These are phyloP conservation scores for Bruguiera gymnorhiza DNA, from an alignment of 345 rosid genomes.

Conservation along the genomic window DNA sequence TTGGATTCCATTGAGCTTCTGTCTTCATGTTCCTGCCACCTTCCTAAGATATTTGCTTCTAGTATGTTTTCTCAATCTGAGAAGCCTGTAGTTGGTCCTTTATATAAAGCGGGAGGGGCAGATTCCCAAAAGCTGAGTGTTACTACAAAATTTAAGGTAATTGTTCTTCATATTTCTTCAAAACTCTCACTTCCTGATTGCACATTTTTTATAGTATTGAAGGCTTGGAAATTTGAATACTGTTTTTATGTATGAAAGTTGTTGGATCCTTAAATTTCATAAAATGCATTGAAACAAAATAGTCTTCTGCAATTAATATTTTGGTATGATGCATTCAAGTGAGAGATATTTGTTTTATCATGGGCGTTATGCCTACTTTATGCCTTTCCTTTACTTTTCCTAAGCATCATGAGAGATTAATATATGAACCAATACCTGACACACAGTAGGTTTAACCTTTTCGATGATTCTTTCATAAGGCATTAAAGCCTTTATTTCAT, in stretches of 20 bases:
- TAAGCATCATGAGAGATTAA: not conserved
- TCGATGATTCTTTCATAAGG: no score
- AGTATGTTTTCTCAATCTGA: conserved; percentile 76
- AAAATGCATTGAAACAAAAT: not conserved
- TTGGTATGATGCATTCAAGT: not conserved
- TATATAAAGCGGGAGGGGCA: conserved; percentile 93
- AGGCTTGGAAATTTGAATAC: no score
- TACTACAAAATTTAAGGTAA: conserved; percentile 90
- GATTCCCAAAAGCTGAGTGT: conserved; percentile 94
- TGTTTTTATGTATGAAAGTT: no score
- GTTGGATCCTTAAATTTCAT: not conserved
- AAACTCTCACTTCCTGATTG: not conserved
- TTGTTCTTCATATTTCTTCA: not conserved
- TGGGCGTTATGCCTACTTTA: not conserved
- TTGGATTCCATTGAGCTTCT: conserved; percentile 89
- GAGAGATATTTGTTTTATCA: not conserved
- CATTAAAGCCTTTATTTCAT: no score
- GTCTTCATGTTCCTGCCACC: conserved; percentile 82
- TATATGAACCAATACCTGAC: no score
- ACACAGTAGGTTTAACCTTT: no score
- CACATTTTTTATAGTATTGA: no score
- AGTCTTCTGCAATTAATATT: not conserved
- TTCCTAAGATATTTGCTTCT: conserved; percentile 88
- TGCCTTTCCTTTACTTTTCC: not conserved
- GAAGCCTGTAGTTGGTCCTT: conserved; percentile 74